Evolutionary conservation across 371 early-diverging fungal species (phyloP), one percentile per base, ranked within the genome.

Genomic region (Saksenaea oblongispora): DNA sequence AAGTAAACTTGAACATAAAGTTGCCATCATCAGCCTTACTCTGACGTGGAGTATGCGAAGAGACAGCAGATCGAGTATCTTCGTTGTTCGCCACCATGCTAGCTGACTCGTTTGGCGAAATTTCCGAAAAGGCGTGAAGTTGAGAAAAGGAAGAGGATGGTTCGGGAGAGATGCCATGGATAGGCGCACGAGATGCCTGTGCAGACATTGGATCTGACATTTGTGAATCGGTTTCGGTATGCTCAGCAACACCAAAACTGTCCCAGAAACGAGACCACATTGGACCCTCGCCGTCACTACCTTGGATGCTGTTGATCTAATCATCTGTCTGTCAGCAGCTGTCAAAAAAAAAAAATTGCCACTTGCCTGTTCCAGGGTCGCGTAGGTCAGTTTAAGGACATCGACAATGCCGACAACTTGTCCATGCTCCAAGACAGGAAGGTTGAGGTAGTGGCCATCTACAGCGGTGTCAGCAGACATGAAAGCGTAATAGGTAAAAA

Each of bases 371-470:
- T 91, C 92, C 65, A 91, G 75, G 11, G 89, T 90, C 14, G 88
- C 89, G 65, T 93, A 92, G 17, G 97, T 97, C 62, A 98, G 80
- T 54, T 91, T 91, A 69, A 96, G 84, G 7, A 98, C 97, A 72
- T 98, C 98, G 10, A 97, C 93, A 47, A 98, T 77, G 17, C 98
- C 98, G 13, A 95, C 78, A 62, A 93, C 85, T 51, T 86, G 87
- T 28, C 80, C 82, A 14, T 86, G 89, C 51, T 95, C 93, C 37
- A 97, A 87, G 11, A 98, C 95, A 0, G 98, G 98, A 54, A 98
- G 79, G 74, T 98, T 98, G 42, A 98, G 85, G 74, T 95, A 98
- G 66, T 95, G 94, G n/a, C 95, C 94, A 70, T 93, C 97, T 93
- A 76, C 54, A 36, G 35, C 57, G 11, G 44, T 14, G 41, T 57